Evolutionary conservation across 305 asterid species (phyloP), one percentile per base, ranked within the genome.

Genomic region (Petunia hybrid): DNA sequence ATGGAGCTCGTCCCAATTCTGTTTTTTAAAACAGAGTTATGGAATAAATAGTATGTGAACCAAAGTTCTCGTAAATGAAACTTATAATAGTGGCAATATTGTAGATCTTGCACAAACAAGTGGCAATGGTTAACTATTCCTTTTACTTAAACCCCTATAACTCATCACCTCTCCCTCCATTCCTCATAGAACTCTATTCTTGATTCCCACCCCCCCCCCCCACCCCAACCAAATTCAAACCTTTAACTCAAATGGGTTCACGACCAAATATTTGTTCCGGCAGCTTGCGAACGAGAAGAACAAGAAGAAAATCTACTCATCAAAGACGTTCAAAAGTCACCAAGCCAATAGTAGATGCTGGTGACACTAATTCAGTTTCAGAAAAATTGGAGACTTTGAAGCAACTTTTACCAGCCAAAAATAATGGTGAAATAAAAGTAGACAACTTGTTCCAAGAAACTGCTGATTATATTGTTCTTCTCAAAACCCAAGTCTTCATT

Each of bases 301-400:
- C 84, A 61, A 85, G 80, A 80, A 85, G 85, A 77, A 85, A 79
- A 22, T 69, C 85, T 2, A 12, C 71, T 4, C 42, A 86, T 9
- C 85, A 66, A 10, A 80, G 82, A 69, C 16, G 1, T 56, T 60
- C 80, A 12, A 84, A 79, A 16, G 22, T 76, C 78, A 39, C 48
- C 80, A 35, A 57, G 8, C 53, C 57, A 13, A 35, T 65, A 5
- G 45, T 43, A 41, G 46, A 22, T 13, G 22, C 68, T 2, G 71
- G 45, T 35, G 65, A 74, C 6, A 45, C 40, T 62, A 65, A 40
- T 82, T 14, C 89, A 12, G 88, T 94, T 76, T 82, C 94, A n/a
- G 91, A 89, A 80, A 94, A 94, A 88, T 84, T 94, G 85, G 91
- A 88, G 84, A 90, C 97, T 9, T 88, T 94, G 7, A 89, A 88